Evolutionary conservation across 192 early-diverging fungal genomes (phyloP).

Genomic region (Globomyces pollinis-pini): DNA sequence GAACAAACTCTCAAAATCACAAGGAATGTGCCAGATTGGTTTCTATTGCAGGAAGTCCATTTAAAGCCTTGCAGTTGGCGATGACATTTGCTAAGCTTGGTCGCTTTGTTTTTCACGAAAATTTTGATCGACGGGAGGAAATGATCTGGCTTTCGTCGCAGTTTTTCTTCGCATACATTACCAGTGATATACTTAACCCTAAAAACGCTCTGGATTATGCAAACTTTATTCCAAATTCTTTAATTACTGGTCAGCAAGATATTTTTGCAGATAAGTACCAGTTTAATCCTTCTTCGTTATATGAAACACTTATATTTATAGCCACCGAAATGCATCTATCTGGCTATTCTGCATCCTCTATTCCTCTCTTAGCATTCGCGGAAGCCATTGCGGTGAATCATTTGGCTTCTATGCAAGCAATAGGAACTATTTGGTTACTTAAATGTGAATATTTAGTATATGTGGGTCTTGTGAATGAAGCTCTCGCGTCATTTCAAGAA

Average conservation of each 20-base stretch:
- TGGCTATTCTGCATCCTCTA: not conserved
- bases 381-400: not conserved
- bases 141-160: conserved; percentile 12
- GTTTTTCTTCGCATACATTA: not conserved
- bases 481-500: not conserved
- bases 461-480: not conserved
- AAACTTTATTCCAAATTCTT: not conserved
- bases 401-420: not conserved
- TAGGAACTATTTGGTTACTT: not conserved
- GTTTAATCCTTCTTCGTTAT: not conserved
- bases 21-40: not conserved
- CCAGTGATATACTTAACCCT: not conserved
- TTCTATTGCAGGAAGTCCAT: conserved; percentile 11
- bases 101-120: not conserved
- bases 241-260: not conserved
- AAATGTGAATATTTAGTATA: not conserved
- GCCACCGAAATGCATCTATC: not conserved
- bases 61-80: conserved; percentile 8
- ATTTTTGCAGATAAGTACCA: not conserved
- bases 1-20: not conserved
- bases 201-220: not conserved
- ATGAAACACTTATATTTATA: not conserved
- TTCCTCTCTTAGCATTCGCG: not conserved
- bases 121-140: conserved; percentile 17
- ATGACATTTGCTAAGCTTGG: conserved; percentile 13